Evolutionary conservation across 78 protist genomes (phyloP), one percentile per base, ranked within the genome.

Genomic region (Dictyostelium brefeldianum): DNA sequence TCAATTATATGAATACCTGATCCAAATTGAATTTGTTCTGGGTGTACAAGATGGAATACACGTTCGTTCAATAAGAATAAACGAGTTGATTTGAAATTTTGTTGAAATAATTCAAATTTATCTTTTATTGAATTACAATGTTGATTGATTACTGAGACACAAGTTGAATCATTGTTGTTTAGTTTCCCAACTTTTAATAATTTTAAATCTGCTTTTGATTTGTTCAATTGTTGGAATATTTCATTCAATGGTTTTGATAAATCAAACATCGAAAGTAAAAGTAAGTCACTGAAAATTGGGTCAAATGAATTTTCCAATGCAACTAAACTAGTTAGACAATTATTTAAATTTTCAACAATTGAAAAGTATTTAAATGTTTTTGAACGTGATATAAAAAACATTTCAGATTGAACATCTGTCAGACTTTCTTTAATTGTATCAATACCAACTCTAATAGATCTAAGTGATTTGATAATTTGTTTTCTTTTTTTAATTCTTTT

Each of bases 11-110:
- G 70, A 48, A 87, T 77, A 75, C 85, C 93, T 4, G 85, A 77
- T 17, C 93, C 93, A 77, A 87, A 87, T 65, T 59, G 78, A 50
- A 87, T 87, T 81, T 75, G 79, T 12, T 87, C 64, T 29, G 93
- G 93, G 29, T 87, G 83, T 7, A 87, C 41, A 9, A 47, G 31
- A 15, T 31, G 70, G 4, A 87, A 53, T 3, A 48, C 36, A 31
- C 11, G 46, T 87, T 56, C 77, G 6, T 51, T 87, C 69, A 31
- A 78, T 15, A 67, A n/a, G 75, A 67, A 67, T 67, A 17, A 12
- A 27, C 75, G 29, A 12, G 29, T 25, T 11, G 75, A 67, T 67
- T 31, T 67, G 31, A 67, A 67, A 14, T 29, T 22, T 25, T 67
- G 75, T 67, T 67, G 50, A 31, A 67, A 31, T 0, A 17, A 2